Evolutionary conservation across 2,329 filamentous ascomycete genomes (phyloP), one percentile per base, ranked within the genome.

Genomic region (Ophiostoma pallidulum): DNA sequence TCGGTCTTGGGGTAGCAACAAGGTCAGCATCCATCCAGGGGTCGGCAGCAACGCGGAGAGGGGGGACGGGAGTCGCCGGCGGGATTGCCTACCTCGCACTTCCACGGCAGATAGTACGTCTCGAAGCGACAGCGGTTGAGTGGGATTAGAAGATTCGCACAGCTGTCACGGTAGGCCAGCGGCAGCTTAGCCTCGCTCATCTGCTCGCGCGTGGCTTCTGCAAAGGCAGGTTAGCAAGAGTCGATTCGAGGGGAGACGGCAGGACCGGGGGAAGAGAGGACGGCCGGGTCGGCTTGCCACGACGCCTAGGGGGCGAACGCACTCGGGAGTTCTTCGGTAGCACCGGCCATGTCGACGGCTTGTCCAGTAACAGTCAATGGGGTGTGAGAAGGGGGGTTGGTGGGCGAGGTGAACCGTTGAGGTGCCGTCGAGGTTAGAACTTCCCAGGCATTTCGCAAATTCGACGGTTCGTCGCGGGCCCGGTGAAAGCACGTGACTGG

Each of bases 21-120:
- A n/a, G n/a, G n/a, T n/a, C n/a, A n/a, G n/a, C n/a, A n/a, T n/a
- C n/a, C n/a, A n/a, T n/a, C n/a, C n/a, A 1, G 4, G 3, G 12
- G 8, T 13, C 16, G 9, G 19, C 12, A n/a, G n/a, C n/a, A n/a
- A n/a, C n/a, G n/a, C n/a, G n/a, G n/a, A n/a, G n/a, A n/a, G n/a
- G n/a, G n/a, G n/a, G n/a, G n/a, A n/a, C n/a, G n/a, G n/a, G n/a
- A n/a, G 24, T 10, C 24, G 24, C 16, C 8, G 14, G 37, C n/a
- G n/a, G n/a, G n/a, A n/a, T n/a, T n/a, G n/a, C 84, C 58, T 77
- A 97, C 92, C 78, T 86, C 80, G 68, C 92, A 98, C 77, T 94
- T 96, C 92, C 92, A 98, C 16, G 90, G 90, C 60, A 96, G 71
- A 68, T 95, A 98, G 73, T 85, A 97, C 54, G 88, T 85, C 59